Base-by-base conservation (phyloP, 2,329 filamentous ascomycete genomes). In the Colletotrichum spinosum region DNA sequence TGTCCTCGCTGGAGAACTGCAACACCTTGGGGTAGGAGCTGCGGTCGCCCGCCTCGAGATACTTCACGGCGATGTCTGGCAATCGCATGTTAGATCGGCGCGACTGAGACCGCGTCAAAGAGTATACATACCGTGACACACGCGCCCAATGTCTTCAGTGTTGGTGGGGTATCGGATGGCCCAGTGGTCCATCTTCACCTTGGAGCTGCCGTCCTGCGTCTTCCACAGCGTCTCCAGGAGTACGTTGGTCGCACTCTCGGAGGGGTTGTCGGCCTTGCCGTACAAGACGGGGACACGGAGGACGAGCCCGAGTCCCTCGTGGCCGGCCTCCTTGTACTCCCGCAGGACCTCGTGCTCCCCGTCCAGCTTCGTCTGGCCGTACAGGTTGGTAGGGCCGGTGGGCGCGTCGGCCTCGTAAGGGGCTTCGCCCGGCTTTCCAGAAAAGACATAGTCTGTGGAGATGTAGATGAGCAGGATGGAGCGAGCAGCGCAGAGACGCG, bases 1-100 rank as follows among this genome's bases (percentile, higher is more conserved):
- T 87, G 70, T 97, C 92, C 77, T 97, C 93, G 50, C 92, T 93
- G 3, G 91, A 92, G 79, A 97, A 97, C 59, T 97, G 94, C 15
- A 97, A 83, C 48, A 94, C 86, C 35, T 74, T 80, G 0, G 94
- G 94, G 44, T 97, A 79, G 13, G 80, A 74, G 10, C 80, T 75
- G 55, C 83, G 79, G 42, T 85, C 80, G 44, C 75, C 72, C 11
- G 81, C 77, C 4, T 75, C 77, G 58, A 91, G 80, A 72, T 94
- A 96, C 72, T 91, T 89, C 67, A 82, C 83, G 2, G 91, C 87
- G 52, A 96, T 81, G 70, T 97, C 92, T 89, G 62, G 42, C n/a
- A 33, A 10, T 15, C 25, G 37, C 4, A 37, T 64, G 25, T 25
- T 25, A 15, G 68, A 71, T 60, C 70, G 69, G 42, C 50, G 49